Evolutionary conservation across 805 yeast species (phyloP), one percentile per base, ranked within the genome.

Genomic region (Metschnikowia cerradonensis): DNA sequence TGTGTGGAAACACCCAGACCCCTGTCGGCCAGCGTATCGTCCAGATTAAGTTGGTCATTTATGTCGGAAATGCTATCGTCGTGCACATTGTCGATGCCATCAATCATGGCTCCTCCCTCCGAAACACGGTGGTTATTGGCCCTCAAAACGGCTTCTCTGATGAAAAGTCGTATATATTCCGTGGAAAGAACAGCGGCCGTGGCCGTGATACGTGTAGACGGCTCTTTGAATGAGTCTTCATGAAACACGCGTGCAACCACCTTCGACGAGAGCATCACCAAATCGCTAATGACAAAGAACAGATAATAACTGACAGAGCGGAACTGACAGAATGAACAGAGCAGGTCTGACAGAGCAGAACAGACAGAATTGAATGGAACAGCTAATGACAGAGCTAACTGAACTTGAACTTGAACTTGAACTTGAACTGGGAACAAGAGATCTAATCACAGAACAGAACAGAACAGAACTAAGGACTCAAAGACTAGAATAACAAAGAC

Each of bases 81-180:
- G 34, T 36, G 57, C 2, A 66, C 55, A 31, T 62, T 65, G 50
- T 69, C 75, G 13, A 70, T 68, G 2, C 70, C 71, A 52, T 71
- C 76, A 1, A 67, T 67, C 14, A 55, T 59, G 14, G 54, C 48
- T 36, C 54, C 63, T 20, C 60, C 66, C 40, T 73, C 76, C 14
- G 60, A 54, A 10, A 65, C 38, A 33, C 83, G 59, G 44, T 76
- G 80, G 51, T 81, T 83, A 54, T 82, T 81, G 8, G 87, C 76
- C 51, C 88, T 60, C 6, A 76, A 59, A 2, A 82, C 71, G 0
- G 87, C 87, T 61, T 83, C 88, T 42, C 74, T 72, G 14, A 83
- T 74, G 58, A 83, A 83, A 60, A 82, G 67, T 38, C 76, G 65
- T 17, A 81, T 70, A 60, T 83, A 83, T 57, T 81, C 84, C 1